Evolutionary conservation across 371 early-diverging fungal genomes (phyloP).

Genomic region (Zychaea mexicana): DNA sequence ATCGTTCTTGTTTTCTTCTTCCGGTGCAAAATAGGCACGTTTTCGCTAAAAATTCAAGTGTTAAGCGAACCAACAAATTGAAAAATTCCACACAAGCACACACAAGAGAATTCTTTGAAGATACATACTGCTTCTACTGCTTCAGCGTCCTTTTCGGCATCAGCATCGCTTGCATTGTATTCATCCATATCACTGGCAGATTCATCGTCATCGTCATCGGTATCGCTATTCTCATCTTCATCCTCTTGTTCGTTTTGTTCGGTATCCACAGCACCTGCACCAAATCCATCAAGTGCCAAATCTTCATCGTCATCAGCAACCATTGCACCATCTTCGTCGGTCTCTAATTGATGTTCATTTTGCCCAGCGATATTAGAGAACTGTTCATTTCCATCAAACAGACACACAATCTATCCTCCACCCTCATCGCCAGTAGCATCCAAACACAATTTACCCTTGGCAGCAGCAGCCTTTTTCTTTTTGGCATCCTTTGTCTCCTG

Average conservation of each 20-base stretch:
- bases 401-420: too few relatives aligned
- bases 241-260: constrained; percentile 25
- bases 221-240: constrained; percentile 11
- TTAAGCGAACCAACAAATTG: neutral
- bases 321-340: constrained; percentile 33
- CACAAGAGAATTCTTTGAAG: neutral
- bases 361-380: too few relatives aligned
- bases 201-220: constrained; percentile 19
- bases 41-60: constrained; percentile 51
- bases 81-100: neutral
- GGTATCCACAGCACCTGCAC: constrained; percentile 50
- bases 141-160: constrained; percentile 42
- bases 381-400: too few relatives aligned
- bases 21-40: constrained; percentile 76
- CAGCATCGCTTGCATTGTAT: constrained; percentile 44
- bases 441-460: neutral
- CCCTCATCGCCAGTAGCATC: too few relatives aligned
- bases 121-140: constrained; percentile 30
- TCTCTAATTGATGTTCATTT: constrained; percentile 19
- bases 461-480: constrained; percentile 23
- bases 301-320: constrained; percentile 51
- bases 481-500: constrained; percentile 39
- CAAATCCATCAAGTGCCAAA: constrained; percentile 58
- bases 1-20: constrained; percentile 49
- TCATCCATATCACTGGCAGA: constrained; percentile 27